phyloP scores from a whole-genome alignment of 129 eudicot genomes.

The Logfia minima region DNA sequence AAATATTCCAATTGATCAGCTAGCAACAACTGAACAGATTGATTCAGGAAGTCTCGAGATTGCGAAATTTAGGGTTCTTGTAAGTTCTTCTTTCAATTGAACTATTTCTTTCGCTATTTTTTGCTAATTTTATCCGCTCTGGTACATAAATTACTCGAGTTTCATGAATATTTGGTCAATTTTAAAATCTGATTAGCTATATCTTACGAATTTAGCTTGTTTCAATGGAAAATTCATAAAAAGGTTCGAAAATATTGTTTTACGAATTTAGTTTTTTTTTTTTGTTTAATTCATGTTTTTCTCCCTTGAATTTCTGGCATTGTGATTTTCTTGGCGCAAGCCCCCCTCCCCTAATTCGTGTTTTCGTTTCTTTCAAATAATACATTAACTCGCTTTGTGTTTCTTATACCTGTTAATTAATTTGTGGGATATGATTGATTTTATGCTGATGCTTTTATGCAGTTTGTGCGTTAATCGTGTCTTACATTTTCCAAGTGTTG shows the following conservation, averaged over 20 bases:
- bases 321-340: constrained; percentile 9
- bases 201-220: constrained; percentile 9
- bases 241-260: neutral
- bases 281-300: constrained; percentile 5
- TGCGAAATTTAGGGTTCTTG: constrained; percentile 31
- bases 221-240: neutral
- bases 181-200: constrained; percentile 7
- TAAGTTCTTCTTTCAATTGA: constrained; percentile 32
- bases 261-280: neutral
- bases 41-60: constrained; percentile 1
- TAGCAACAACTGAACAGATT: constrained; percentile 18
- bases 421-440: neutral
- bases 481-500: neutral
- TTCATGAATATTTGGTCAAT: neutral
- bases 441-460: constrained; percentile 12
- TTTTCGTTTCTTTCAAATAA: neutral
- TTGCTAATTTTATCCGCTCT: constrained; percentile 19
- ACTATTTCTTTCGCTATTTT: constrained; percentile 19
- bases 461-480: constrained; percentile 21
- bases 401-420: neutral
- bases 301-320: constrained; percentile 17
- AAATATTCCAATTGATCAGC: constrained; percentile 10
- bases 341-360: neutral
- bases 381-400: neutral
- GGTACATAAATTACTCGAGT: neutral